Evolutionary conservation across 768 basidiomycete genomes (phyloP), one percentile per base, ranked within the genome.

Genomic region (Hypsizygus marmoreus): DNA sequence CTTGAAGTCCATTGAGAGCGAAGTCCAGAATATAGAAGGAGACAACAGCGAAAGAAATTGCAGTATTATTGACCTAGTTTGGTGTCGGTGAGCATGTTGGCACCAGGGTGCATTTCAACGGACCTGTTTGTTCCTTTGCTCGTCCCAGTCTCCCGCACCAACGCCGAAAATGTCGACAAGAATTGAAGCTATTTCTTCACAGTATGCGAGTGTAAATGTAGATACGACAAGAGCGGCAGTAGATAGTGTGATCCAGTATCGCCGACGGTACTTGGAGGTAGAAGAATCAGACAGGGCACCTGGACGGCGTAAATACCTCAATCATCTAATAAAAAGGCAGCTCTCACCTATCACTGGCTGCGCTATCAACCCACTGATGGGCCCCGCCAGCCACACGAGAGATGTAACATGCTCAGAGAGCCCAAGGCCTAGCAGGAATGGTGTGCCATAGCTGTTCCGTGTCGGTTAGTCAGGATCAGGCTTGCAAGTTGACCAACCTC

Each of bases 241-340:
- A 11, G 95, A 92, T n/a, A 84, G 68, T n/a, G 85, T 72, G 51
- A 99, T 83, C 94, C 93, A 99, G 63, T 87, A 91, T 47, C 97
- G 80, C 40, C 97, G 80, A 35, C 95, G 82, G 64, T 90, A 97
- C 62, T 84, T 87, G 9, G 94, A 97, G 4, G 80, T 75, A 4
- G 95, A 97, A 33, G 91, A 86, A 67, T 99, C 97, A 13, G 95
- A 98, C 60, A 99, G 82, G 10, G 97, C 95, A 51, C 94, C 92
- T 95, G 52, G 41, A 53, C 40, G 55, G 62, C 59, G 42, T 66
- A 61, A 69, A 65, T 61, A 43, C 54, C 60, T 59, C 60, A 61
- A 17, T 33, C n/a, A 35, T 30, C 34, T 36, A 49, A 56, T 59
- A 56, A 61, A 51, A 35, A 49, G 14, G n/a, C 14, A 41, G 24